Evolutionary conservation across 257 asterid species (phyloP).

Genomic region (Solanum clarkiae): DNA sequence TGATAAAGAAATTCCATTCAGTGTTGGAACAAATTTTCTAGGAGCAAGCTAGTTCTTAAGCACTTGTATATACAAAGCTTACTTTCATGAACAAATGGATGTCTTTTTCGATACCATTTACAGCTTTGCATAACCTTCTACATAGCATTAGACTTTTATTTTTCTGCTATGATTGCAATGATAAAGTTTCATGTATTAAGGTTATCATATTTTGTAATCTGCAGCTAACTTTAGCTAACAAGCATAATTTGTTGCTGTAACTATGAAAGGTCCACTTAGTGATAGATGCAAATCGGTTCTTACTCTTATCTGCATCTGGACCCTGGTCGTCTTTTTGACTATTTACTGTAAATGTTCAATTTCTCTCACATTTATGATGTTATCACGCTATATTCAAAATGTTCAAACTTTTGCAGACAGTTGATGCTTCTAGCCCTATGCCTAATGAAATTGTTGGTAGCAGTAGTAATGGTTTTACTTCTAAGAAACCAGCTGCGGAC

Average conservation of each 20-base stretch:
- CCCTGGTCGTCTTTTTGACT: not conserved
- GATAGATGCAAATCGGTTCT: not conserved
- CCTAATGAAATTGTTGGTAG: not conserved
- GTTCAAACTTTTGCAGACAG: not conserved
- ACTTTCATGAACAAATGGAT: not conserved
- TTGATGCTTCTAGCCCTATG: not conserved
- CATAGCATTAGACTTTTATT: not conserved
- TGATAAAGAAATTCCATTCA: not conserved
- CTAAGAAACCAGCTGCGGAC: slow-evolving; percentile 8
- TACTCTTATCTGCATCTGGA: not conserved
- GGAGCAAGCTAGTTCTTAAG: not conserved
- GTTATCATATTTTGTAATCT: not conserved
- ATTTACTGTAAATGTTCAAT: not conserved
- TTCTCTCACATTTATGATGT: not conserved
- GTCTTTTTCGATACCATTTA: not conserved
- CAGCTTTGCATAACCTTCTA: not conserved
- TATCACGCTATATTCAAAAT: not conserved
- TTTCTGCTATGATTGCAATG: not conserved
- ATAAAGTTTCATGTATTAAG: not conserved
- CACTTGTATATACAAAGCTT: not conserved
- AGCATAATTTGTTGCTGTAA: not conserved
- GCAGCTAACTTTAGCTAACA: not conserved
- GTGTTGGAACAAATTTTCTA: not conserved
- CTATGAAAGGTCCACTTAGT: not conserved
- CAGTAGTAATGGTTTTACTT: not conserved